Evolutionary conservation across 345 rosid genomes (phyloP), one percentile per base, ranked within the genome.

Genomic region (Orychophragmus violaceus): DNA sequence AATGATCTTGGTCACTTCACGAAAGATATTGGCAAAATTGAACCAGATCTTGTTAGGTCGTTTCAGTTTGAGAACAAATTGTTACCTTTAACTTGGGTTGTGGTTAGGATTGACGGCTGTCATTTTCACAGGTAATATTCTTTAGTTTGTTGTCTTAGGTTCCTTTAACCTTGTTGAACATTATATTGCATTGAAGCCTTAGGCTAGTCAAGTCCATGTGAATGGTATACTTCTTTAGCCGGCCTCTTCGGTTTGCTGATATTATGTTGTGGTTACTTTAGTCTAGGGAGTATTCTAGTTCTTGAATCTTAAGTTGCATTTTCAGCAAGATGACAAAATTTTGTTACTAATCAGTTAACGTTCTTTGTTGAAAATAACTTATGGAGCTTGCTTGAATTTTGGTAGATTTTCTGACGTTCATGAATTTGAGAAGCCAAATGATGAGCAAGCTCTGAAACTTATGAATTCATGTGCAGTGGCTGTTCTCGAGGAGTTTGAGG

Each of bases 71-170:
- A 90, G 69, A 85, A 72, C 76, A 93, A 83, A 70, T 56, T 90
- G 83, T 78, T 90, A 83, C 90, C 87, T 52, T 82, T 76, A 42
- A 85, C 89, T 46, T 93, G 97, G 94, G 78, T 86, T 13, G 86
- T 93, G 30, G 70, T 93, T 61, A 83, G 98, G 74, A 84, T 90
- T 71, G 98, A 93, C 71, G 98, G 98, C 66, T 86, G 91, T 72
- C 96, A 93, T 69, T 93, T 93, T 81, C 98, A 93, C 85, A 84
- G 96, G 96, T 87, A 77, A 80, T 17, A 13, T 39, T 39, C 8
- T 39, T 39, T 39, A 39, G 1, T 39, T 39, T n/a, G 17, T 37
- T 37, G 16, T 37, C 44, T 13, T 37, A n/a, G 5, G 4, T 37
- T n/a, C 44, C 6, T 39, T 6, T n/a, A 39, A 39, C 39, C 39